A percentile compares a stretch with the other conserved stretches of the same genome.
Conservation (phyloP, 768 basidiomycete species). For the Strobilomyces echinocephalus region DNA sequence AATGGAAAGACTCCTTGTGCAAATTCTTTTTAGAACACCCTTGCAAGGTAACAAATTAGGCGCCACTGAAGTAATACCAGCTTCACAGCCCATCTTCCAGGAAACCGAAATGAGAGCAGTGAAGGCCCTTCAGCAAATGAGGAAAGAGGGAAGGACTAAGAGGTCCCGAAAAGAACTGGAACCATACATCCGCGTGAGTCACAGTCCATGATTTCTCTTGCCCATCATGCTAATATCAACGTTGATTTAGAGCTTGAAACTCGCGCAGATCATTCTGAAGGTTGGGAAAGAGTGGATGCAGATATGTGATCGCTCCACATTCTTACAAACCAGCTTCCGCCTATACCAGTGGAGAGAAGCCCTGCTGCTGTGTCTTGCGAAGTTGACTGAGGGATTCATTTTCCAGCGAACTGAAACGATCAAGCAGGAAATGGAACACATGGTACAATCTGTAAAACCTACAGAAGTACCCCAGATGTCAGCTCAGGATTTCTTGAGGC, state of each 20-base stretch:
- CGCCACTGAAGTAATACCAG: background rate
- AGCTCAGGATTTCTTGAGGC: background rate
- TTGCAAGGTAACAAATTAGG: background rate
- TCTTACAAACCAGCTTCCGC: conserved; percentile 2
- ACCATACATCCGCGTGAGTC: no score
- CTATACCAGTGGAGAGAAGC: conserved; percentile 8
- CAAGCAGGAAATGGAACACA: background rate
- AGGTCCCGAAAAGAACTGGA: no score
- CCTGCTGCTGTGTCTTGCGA: background rate
- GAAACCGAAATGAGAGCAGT: background rate
- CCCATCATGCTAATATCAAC: no score
- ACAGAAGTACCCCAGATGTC: background rate
- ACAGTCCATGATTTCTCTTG: no score
- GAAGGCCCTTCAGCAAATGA: no score
- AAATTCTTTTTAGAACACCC: background rate
- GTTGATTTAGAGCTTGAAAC: no score
- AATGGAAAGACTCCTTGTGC: background rate
- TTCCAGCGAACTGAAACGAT: background rate
- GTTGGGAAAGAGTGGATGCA: background rate
- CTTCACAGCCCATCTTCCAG: background rate
- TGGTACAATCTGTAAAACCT: background rate
- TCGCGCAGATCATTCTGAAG: background rate
- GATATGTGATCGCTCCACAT: background rate
- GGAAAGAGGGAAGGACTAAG: no score
- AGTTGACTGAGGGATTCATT: background rate